Conservation (phyloP, 2,329 filamentous ascomycete genomes). For the Drechslera avenae region DNA sequence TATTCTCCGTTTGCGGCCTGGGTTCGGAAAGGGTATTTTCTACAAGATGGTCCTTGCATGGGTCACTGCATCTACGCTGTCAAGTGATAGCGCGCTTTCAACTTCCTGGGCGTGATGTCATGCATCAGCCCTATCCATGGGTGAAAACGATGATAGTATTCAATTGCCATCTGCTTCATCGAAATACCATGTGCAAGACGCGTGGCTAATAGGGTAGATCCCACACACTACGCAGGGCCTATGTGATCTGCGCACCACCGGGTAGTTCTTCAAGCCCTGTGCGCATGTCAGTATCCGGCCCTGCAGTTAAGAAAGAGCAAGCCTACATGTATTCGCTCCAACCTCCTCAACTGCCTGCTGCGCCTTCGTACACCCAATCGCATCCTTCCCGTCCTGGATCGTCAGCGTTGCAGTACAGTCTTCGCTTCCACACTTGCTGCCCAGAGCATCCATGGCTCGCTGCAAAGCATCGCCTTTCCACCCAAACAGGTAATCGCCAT, state of each 20-base stretch:
- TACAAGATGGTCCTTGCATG: background rate
- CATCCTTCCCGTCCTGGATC: conserved; percentile 35
- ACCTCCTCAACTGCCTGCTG: conserved; percentile 39
- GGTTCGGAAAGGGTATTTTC: background rate
- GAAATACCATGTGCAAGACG: background rate
- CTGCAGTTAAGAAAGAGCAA: background rate
- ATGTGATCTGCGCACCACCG: conserved; percentile 25
- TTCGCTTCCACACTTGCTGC: conserved; percentile 27
- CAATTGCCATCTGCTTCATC: background rate
- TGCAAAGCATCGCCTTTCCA: conserved; percentile 41
- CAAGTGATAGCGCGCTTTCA: conserved; percentile 24
- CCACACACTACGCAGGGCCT: background rate
- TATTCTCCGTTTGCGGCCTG: background rate
- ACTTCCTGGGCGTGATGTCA: conserved; percentile 20
- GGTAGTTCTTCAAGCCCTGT: conserved; percentile 28
- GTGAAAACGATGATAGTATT: background rate
- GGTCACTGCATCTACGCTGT: conserved; percentile 16
- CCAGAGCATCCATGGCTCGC: conserved; percentile 34
- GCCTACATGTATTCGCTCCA: conserved; percentile 5
- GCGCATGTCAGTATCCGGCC: background rate
- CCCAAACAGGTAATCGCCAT: conserved; percentile 35
- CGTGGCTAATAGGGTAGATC: background rate
- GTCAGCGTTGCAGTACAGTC: conserved; percentile 32
- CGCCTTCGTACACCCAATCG: conserved; percentile 35
- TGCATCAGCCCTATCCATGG: background rate